Evolutionary conservation across 805 yeast genomes (phyloP).

Genomic region (Kodamaea leandrae): DNA sequence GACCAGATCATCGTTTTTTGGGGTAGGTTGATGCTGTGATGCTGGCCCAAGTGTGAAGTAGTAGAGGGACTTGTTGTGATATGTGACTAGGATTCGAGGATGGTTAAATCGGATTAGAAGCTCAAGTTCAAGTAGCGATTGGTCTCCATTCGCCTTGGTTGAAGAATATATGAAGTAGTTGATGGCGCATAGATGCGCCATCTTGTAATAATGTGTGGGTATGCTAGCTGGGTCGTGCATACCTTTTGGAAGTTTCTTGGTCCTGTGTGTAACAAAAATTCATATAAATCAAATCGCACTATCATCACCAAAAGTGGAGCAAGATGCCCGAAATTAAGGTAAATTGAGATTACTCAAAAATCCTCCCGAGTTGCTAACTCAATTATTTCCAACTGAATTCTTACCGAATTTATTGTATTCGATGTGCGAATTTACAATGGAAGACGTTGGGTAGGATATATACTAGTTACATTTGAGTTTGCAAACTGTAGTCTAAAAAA

Average conservation of each 20-base stretch:
- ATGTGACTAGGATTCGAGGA: slow-evolving; percentile 39
- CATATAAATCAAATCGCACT: not conserved
- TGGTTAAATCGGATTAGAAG: slow-evolving; percentile 32
- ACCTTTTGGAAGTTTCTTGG: not conserved
- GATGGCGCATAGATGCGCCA: slow-evolving; percentile 35
- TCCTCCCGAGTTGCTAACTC: no score
- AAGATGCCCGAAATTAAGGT: not conserved
- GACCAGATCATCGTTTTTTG: slow-evolving; percentile 3
- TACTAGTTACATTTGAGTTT: no score
- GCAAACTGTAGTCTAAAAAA: no score
- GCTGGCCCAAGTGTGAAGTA: slow-evolving; percentile 32
- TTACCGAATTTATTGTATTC: no score
- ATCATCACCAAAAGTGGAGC: not conserved
- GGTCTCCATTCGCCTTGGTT: slow-evolving; percentile 28
- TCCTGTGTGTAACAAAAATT: not conserved
- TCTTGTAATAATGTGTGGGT: slow-evolving; percentile 38
- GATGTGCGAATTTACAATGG: no score
- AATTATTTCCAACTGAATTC: no score
- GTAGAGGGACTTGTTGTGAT: slow-evolving; percentile 40
- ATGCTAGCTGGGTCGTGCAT: slow-evolving; percentile 23
- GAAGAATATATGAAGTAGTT: slow-evolving; percentile 30
- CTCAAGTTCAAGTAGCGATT: slow-evolving; percentile 39
- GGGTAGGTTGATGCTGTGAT: slow-evolving; percentile 1
- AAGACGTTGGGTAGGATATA: no score
- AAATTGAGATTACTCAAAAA: no score